Evolutionary conservation across 2,329 filamentous ascomycete genomes (phyloP).

Genomic region (Fusarium concolor): DNA sequence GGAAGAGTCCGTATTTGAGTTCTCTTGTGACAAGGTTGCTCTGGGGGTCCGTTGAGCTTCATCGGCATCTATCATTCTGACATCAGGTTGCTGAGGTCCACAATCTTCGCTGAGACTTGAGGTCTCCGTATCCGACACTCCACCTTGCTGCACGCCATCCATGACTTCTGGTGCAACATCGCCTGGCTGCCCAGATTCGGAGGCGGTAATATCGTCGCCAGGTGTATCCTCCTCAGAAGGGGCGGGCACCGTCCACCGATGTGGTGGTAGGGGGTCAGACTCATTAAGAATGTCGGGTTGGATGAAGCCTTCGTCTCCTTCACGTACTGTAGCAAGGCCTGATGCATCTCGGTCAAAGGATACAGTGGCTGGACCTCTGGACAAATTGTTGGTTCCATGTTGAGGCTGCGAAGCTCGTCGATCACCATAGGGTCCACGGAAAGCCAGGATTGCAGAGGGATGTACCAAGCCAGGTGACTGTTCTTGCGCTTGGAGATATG

Average conservation of each 20-base stretch:
- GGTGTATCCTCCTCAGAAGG: conserved; percentile 20
- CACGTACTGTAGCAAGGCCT: conserved; percentile 30
- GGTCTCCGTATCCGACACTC: neutral
- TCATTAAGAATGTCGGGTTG: conserved; percentile 28
- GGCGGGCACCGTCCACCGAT: neutral
- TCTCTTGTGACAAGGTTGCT: neutral
- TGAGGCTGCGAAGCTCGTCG: conserved; percentile 18
- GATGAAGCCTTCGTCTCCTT: conserved; percentile 31
- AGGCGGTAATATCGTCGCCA: conserved; percentile 10
- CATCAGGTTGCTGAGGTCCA: conserved; percentile 24
- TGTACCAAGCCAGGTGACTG: conserved; percentile 25
- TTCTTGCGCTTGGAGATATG: conserved; percentile 35
- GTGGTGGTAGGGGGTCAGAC: neutral
- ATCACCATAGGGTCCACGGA: conserved; percentile 13
- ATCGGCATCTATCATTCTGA: conserved; percentile 32
- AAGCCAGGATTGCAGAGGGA: conserved; percentile 19
- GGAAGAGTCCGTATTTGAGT: neutral
- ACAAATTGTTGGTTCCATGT: conserved; percentile 5
- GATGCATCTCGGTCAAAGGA: conserved; percentile 31
- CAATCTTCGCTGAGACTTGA: neutral
- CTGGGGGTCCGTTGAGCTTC: conserved; percentile 20
- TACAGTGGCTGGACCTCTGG: conserved; percentile 18
- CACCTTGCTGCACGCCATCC: conserved; percentile 16
- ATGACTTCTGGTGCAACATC: conserved; percentile 5
- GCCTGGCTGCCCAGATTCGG: conserved; percentile 9